A percentile compares a stretch with the other conserved stretches of the same genome.
These are phyloP conservation scores for Caryopteris hybrid DNA, from an alignment of 305 asterid species.

Conservation along the genomic window DNA sequence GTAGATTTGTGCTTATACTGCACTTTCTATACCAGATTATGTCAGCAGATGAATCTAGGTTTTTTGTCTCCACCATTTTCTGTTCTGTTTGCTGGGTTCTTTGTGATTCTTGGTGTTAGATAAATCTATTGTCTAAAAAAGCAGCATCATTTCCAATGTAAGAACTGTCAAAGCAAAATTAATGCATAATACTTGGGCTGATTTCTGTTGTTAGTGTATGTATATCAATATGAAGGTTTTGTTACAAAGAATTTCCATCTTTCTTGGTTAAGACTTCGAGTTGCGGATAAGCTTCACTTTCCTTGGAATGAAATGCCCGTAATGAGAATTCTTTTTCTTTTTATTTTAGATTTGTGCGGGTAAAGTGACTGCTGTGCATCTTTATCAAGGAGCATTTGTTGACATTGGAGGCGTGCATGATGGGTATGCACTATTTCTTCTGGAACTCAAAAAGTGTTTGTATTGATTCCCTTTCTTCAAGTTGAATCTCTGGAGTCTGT, in stretches of 20 bases:
- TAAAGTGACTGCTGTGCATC: slow-evolving; percentile 82
- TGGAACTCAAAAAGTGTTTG: not conserved
- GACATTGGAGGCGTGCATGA: slow-evolving; percentile 97
- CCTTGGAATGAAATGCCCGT: not conserved
- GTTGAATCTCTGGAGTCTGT: slow-evolving; percentile 3
- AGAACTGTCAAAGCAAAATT: not conserved
- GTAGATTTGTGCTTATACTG: no score
- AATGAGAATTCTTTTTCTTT: not conserved
- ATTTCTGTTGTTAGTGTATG: not conserved
- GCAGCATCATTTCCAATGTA: not conserved
- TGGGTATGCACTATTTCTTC: slow-evolving; percentile 53
- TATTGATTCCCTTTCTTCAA: not conserved
- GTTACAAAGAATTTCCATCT: not conserved
- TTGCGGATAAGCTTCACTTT: slow-evolving; percentile 5
- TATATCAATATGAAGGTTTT: not conserved
- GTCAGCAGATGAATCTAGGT: not conserved
- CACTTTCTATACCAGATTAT: no score
- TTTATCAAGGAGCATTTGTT: slow-evolving; percentile 98
- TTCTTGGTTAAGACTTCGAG: not conserved
- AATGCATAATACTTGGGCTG: not conserved
- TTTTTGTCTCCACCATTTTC: slow-evolving; percentile 3
- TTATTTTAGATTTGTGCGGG: slow-evolving; percentile 79
- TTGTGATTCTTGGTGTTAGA: slow-evolving; percentile 7
- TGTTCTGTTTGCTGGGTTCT: not conserved
- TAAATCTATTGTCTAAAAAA: not conserved